These are phyloP conservation scores for Anacardium occidentale DNA, from an alignment of 345 rosid genomes.

Conservation along the genomic window DNA sequence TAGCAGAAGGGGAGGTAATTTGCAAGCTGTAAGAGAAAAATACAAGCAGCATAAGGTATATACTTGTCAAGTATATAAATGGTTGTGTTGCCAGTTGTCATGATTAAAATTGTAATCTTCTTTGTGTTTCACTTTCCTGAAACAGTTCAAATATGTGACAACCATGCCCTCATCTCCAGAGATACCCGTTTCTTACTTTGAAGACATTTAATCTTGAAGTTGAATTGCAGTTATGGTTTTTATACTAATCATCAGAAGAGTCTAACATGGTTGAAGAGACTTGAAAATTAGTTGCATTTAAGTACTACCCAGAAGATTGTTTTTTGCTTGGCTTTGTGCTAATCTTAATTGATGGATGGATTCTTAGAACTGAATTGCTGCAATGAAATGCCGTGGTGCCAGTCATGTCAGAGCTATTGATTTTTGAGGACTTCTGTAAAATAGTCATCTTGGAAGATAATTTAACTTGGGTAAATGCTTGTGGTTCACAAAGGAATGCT, in stretches of 20 bases:
- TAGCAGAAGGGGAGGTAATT: conserved; percentile 51
- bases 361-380: conserved; percentile 1
- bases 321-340: background rate
- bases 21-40: conserved; percentile 67
- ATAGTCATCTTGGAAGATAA: background rate
- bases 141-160: conserved; percentile 73
- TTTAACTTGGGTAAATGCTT: too few relatives aligned
- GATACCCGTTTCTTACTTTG: conserved; percentile 47
- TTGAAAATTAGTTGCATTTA: conserved; percentile 2
- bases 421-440: background rate
- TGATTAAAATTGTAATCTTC: conserved; percentile 8
- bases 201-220: conserved; percentile 31
- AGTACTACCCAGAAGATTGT: background rate
- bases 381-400: background rate
- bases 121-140: conserved; percentile 13
- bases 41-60: conserved; percentile 63
- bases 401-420: background rate
- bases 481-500: too few relatives aligned
- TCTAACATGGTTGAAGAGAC: background rate
- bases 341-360: background rate
- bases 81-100: background rate
- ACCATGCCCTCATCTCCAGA: conserved; percentile 54
- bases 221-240: background rate
- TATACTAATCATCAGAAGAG: background rate
- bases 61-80: background rate